Evolutionary conservation across 2,329 filamentous ascomycete species (phyloP).

Genomic region (Diaporthe citri): DNA sequence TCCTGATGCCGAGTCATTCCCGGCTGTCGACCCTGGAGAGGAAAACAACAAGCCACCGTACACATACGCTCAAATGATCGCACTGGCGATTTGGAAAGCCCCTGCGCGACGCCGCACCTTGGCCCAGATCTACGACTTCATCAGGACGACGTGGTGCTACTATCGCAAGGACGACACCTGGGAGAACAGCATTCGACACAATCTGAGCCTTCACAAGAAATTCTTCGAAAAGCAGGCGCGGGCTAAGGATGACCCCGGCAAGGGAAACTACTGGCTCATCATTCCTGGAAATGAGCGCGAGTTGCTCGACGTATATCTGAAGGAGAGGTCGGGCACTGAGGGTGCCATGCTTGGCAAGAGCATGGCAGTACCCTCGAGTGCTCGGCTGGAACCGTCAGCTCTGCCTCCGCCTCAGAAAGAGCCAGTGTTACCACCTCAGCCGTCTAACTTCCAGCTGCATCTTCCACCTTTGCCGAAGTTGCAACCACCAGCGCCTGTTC

Average conservation of each 20-base stretch:
- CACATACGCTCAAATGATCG: slow-evolving; percentile 95
- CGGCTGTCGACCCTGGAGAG: slow-evolving; percentile 74
- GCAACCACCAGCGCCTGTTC: slow-evolving; percentile 51
- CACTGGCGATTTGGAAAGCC: slow-evolving; percentile 94
- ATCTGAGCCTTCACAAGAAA: slow-evolving; percentile 95
- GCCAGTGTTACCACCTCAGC: slow-evolving; percentile 42
- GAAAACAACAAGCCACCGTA: slow-evolving; percentile 90
- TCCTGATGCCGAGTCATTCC: slow-evolving; percentile 84
- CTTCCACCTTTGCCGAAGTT: slow-evolving; percentile 60
- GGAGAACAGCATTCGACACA: slow-evolving; percentile 99
- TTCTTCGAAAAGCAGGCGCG: slow-evolving; percentile 91
- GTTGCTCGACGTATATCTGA: slow-evolving; percentile 75
- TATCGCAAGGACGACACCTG: slow-evolving; percentile 89
- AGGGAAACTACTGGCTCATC: slow-evolving; percentile 98
- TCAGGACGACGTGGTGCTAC: slow-evolving; percentile 92
- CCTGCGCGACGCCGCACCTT: slow-evolving; percentile 87
- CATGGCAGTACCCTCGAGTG: slow-evolving; percentile 66
- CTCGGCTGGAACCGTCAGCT: slow-evolving; percentile 65
- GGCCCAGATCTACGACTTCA: slow-evolving; percentile 99
- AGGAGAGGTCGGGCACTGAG: slow-evolving; percentile 73
- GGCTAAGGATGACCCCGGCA: slow-evolving; percentile 96
- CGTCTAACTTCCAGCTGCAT: slow-evolving; percentile 36
- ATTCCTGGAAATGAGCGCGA: slow-evolving; percentile 84
- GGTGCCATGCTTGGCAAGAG: slow-evolving; percentile 59
- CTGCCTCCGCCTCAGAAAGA: slow-evolving; percentile 46